phyloP scores from a whole-genome alignment of 2,329 filamentous ascomycete genomes.

The Neofusicoccum ribis region DNA sequence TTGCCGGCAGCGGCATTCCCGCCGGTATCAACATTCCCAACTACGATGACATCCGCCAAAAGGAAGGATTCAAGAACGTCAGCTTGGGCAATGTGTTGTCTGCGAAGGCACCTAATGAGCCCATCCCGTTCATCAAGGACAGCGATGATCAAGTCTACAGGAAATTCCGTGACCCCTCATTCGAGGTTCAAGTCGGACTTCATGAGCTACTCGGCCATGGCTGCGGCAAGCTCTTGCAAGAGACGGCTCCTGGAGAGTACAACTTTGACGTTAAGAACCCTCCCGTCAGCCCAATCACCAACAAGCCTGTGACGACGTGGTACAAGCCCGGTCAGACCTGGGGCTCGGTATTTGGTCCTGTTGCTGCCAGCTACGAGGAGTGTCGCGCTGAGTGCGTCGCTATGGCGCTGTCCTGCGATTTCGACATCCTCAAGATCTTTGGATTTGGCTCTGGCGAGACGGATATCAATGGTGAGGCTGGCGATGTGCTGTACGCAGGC shows the following conservation, averaged over 20 bases:
- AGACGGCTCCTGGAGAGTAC: conserved; percentile 76
- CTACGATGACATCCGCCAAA: conserved; percentile 62
- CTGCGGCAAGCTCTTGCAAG: conserved; percentile 90
- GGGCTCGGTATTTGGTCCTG: conserved; percentile 85
- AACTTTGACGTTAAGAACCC: conserved; percentile 87
- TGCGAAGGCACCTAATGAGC: conserved; percentile 89
- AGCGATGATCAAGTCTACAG: conserved; percentile 76
- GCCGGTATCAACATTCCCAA: conserved; percentile 62
- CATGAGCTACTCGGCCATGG: conserved; percentile 89
- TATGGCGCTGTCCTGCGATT: conserved; percentile 88
- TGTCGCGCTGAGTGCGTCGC: conserved; percentile 93
- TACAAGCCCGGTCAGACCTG: conserved; percentile 96
- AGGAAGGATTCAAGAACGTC: conserved; percentile 88
- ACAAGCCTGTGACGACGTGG: conserved; percentile 77
- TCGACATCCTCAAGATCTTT: conserved; percentile 84
- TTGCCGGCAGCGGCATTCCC: conserved; percentile 63
- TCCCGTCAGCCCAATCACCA: conserved; percentile 75
- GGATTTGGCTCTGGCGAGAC: conserved; percentile 78
- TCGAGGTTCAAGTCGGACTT: conserved; percentile 93
- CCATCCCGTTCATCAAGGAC: conserved; percentile 83
- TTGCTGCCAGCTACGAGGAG: conserved; percentile 89
- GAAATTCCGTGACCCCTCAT: conserved; percentile 81
- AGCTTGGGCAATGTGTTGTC: conserved; percentile 90
- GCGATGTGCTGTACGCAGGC: conserved; percentile 81
- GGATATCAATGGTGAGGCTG: conserved; percentile 74